Conservation (phyloP, 2,329 filamentous ascomycete genomes). For the Aspergillus awamori region DNA sequence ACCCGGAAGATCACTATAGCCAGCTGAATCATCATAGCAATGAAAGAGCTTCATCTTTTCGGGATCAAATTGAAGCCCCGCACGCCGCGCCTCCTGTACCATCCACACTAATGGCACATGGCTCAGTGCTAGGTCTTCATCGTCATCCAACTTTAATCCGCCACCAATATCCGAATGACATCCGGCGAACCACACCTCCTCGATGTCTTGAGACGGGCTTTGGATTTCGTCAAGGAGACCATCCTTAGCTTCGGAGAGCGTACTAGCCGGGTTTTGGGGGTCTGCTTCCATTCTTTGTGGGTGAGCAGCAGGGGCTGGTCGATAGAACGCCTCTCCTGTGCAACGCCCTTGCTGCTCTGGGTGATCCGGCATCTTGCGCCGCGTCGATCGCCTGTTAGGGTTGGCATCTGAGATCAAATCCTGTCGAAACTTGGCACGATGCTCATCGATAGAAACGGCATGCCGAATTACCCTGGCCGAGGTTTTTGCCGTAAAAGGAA, state of each 20-base stretch:
- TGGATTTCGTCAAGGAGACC: background rate
- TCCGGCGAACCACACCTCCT: slow-evolving; percentile 72
- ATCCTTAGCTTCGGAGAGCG: too few relatives aligned
- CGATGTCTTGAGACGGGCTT: slow-evolving; percentile 60
- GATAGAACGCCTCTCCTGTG: too few relatives aligned
- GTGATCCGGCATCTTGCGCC: too few relatives aligned
- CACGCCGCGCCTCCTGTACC: slow-evolving; percentile 62
- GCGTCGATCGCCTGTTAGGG: too few relatives aligned
- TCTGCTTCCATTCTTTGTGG: too few relatives aligned
- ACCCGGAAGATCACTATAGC: slow-evolving; percentile 24
- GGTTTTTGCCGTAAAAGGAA: background rate
- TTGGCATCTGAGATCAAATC: background rate
- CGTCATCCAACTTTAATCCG: slow-evolving; percentile 61
- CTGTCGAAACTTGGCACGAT: slow-evolving; percentile 8
- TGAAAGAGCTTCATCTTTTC: slow-evolving; percentile 25
- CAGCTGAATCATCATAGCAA: slow-evolving; percentile 25
- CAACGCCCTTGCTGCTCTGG: too few relatives aligned
- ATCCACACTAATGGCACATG: slow-evolving; percentile 71
- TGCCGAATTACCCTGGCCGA: slow-evolving; percentile 12
- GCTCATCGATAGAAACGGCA: slow-evolving; percentile 13
- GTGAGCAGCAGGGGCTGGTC: too few relatives aligned
- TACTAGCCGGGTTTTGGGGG: too few relatives aligned
- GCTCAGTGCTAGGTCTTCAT: slow-evolving; percentile 60
- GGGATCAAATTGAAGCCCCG: slow-evolving; percentile 68
- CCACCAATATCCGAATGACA: slow-evolving; percentile 75